These are phyloP conservation scores for Lasiosphaeriaceae sp. DNA, from an alignment of 495 filamentous ascomycete species.

Conservation along the genomic window DNA sequence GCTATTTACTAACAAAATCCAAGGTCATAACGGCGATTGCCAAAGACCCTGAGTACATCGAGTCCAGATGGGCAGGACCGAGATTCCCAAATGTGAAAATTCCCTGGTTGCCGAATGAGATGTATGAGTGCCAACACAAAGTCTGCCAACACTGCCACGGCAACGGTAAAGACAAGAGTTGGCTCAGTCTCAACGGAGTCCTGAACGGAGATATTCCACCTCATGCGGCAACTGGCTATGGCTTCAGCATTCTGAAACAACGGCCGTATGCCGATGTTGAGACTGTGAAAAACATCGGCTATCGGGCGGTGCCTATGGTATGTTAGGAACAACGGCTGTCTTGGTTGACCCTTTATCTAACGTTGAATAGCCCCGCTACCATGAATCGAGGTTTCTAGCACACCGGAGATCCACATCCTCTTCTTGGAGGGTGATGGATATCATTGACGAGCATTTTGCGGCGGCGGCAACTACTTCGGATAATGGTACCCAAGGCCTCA, in stretches of 20 bases:
- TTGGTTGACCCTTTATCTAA: not conserved
- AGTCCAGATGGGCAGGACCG: not conserved
- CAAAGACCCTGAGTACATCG: constrained; percentile 9
- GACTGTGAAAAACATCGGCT: constrained; percentile 33
- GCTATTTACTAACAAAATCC: not conserved
- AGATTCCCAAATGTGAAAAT: constrained; percentile 13
- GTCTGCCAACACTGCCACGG: constrained; percentile 51
- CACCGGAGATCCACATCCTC: no score
- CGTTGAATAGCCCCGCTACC: not conserved
- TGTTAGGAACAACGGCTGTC: not conserved
- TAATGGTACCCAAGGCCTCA: no score
- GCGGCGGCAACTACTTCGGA: not conserved
- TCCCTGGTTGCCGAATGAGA: constrained; percentile 37
- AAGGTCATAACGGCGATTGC: constrained; percentile 25
- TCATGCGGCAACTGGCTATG: constrained; percentile 38
- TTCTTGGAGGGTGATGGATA: not conserved
- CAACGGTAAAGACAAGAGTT: constrained; percentile 40
- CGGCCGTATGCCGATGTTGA: constrained; percentile 30
- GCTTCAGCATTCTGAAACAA: constrained; percentile 28
- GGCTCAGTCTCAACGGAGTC: constrained; percentile 47
- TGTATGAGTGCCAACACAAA: constrained; percentile 46
- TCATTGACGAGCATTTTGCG: not conserved
- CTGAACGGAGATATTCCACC: constrained; percentile 40
- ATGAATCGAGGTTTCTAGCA: not conserved
- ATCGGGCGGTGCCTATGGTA: constrained; percentile 34